phyloP scores from a whole-genome alignment of 805 yeast species.

The Candida dajiaensis region DNA sequence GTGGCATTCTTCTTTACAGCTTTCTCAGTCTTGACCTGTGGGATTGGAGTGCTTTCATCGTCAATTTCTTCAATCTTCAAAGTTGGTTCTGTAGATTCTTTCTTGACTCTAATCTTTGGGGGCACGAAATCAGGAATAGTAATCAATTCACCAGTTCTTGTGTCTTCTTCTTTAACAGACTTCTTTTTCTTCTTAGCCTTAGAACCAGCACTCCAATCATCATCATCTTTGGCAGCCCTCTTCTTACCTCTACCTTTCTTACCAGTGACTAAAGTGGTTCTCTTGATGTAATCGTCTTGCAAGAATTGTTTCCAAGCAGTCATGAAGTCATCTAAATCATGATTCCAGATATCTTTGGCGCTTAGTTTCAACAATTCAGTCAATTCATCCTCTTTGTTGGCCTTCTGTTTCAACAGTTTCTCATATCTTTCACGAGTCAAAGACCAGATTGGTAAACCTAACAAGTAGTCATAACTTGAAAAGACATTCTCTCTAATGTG shows the following conservation, averaged over 20 bases:
- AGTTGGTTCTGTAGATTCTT: constrained; percentile 10
- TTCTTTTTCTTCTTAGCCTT: constrained; percentile 12
- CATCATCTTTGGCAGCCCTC: constrained; percentile 21
- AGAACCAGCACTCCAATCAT: constrained; percentile 13
- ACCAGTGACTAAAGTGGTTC: constrained; percentile 43
- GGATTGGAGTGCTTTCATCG: background rate
- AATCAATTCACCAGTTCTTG: constrained; percentile 19
- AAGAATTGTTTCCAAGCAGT: constrained; percentile 63
- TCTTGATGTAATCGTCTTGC: constrained; percentile 54
- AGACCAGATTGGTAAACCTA: constrained; percentile 93
- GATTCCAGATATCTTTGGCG: constrained; percentile 85
- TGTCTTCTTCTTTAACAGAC: constrained; percentile 13
- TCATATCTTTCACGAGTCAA: constrained; percentile 87
- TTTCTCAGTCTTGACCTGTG: background rate
- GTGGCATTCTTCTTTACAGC: background rate
- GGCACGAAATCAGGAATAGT: constrained; percentile 23
- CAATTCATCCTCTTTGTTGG: constrained; percentile 66
- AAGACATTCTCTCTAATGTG: constrained; percentile 43
- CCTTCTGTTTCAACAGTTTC: constrained; percentile 65
- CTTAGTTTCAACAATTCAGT: constrained; percentile 55
- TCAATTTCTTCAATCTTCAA: constrained; percentile 17
- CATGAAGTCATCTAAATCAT: constrained; percentile 72
- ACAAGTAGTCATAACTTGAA: constrained; percentile 75
- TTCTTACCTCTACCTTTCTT: constrained; percentile 37
- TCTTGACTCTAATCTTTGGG: constrained; percentile 18